Base-by-base conservation (phyloP, 305 asterid species). In the Fraxinus baroniana region DNA sequence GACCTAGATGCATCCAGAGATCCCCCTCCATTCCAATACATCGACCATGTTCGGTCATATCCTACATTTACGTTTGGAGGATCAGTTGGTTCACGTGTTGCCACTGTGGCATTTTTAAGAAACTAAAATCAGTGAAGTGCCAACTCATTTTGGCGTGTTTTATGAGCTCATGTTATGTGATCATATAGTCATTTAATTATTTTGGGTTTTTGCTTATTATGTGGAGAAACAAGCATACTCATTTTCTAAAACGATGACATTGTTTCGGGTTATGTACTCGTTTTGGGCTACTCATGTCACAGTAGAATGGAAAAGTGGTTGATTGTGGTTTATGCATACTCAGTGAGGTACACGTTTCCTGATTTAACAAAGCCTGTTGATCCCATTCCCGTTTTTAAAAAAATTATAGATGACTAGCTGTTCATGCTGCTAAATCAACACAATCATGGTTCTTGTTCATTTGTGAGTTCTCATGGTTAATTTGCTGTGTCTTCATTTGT, bases 21-120 rank as follows among this genome's bases (percentile, higher is more conserved):
- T 18, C 46, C 94, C 22, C 86, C 87, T 81, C 83, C 83, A 75
- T 93, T 96, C 86, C 94, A 87, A 20, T 93, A 93, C 81, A 49
- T 96, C 7, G 97, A 96, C 83, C 97, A 96, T 82, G 89, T 94
- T 74, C 98, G 98, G 72, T 80, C 98, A 4, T 93, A 93, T 83
- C 98, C 98, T 5, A 96, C 97, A 1, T 94, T 92, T 77, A 91
- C 90, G 91, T 94, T 92, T 81, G 98, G 98, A 82, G 99, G 99
- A 68, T 89, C 95, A 7, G 97, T 90, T 68, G 99, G 99, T 24
- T 91, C 99, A 5, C 95, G 98, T 15, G 99, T 95, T 44, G 99
- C 99, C 60, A 94, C 99, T 0, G 98, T 94, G 76, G 98, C 97
- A 20, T 96, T 96, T 89, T 90, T 86, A 62, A 91, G 97, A 87